Base-by-base conservation (phyloP, 495 filamentous ascomycete species). In the Hyphodiscus hymeniophilus region DNA sequence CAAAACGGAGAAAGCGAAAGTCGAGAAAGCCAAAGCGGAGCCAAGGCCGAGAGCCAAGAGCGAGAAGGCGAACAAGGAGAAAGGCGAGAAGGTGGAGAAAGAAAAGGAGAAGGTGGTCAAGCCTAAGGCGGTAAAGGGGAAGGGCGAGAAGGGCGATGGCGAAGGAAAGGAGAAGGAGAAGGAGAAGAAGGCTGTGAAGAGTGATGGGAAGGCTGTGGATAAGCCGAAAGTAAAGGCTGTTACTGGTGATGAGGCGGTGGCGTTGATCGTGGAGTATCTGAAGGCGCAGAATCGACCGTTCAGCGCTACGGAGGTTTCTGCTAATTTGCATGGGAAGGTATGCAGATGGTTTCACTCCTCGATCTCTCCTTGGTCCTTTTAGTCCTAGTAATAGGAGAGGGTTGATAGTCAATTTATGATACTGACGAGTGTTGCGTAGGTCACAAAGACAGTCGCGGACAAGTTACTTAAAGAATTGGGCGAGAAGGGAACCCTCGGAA, bases 401-500 rank as follows among this genome's bases (percentile, higher is more conserved):
- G 38, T 10, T 41, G 16, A 52, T 38, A 13, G 12, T 17, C 33
- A 7, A 13, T 17, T 13, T 13, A 3, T 8, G 28, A 30, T 28
- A n/a, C 21, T n/a, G n/a, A n/a, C n/a, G n/a, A n/a, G n/a, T n/a
- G n/a, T n/a, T n/a, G n/a, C n/a, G n/a, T n/a, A 54, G 55, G 76
- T 86, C 44, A 77, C 76, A 18, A 86, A 86, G 62, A 61, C 79
- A 7, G 67, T 76, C 38, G 73, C 82, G n/a, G 69, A 72, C 10
- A 85, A 82, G 61, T 50, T 71, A 32, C 61, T 87, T 23, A 79
- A 75, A 51, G 79, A 84, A 46, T 62, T 87, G 59, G 76, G 82
- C 38, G 73, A 82, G 48, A 68, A 67, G 26, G 71, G 74, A 13
- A 58, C 76, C 47, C 78, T 85, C 39, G 75, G 75, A 58, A 74